Base-by-base conservation (phyloP, 1,139 yeast genomes). In the Citeromyces hawaiiensis region DNA sequence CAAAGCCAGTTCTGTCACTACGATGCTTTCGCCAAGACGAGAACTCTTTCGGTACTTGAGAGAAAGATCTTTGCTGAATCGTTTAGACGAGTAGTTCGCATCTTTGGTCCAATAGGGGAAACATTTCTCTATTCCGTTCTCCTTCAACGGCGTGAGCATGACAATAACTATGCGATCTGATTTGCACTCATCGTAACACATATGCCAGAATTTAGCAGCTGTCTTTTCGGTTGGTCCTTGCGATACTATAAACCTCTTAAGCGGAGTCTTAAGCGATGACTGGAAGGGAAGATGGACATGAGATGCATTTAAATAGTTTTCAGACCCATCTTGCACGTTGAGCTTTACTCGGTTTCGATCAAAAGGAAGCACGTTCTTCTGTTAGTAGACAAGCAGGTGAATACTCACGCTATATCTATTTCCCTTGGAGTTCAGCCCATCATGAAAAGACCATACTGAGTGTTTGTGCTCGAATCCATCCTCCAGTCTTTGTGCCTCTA, bases 121-220 rank as follows among this genome's bases (percentile, higher is more conserved):
- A 54, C 96, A 87, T 56, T 88, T 87, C 40, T 66, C 72, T 38
- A 66, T 58, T 2, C 62, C 61, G 19, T 64, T 60, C 52, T 86
- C 95, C 13, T 57, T 57, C 39, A 87, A 57, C 0, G 94, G 93
- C 0, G 98, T 88, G 37, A 91, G 76, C 97, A 88, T 91, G 10
- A 85, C 79, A 8, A 91, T 65, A 1, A 80, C 72, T 2, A 83
- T 68, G 13, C 66, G 59, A 13, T 61, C 58, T 9, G 57, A 53
- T 11, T 54, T 44, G 17, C 53, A 49, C 2, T 60, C 52, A 32
- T 63, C 61, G 46, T 66, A 72, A 33, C 83, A 75, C 95, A 86
- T 86, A 42, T 79, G 77, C 98, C 96, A 88, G 54, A 85, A 86
- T 51, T 83, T 88, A 32, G 61, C 67, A 40, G 66, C 61, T 0